Conservation (phyloP, 1,139 yeast species). For the Lodderomyces theae region DNA sequence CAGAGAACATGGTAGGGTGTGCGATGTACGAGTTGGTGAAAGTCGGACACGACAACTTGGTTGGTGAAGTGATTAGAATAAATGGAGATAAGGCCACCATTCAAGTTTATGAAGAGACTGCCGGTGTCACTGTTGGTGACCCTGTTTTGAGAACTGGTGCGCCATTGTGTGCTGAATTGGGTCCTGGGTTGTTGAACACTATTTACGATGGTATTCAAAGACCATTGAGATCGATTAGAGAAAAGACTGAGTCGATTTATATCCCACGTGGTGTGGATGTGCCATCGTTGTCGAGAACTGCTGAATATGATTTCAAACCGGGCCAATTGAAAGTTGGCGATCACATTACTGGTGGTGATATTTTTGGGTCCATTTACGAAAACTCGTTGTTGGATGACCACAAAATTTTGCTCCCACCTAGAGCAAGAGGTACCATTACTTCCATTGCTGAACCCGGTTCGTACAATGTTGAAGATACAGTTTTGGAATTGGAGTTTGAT, state of each 20-base stretch:
- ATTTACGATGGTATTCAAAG: slow-evolving; percentile 99
- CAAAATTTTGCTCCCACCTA: slow-evolving; percentile 92
- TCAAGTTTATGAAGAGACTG: slow-evolving; percentile 98
- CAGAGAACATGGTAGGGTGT: slow-evolving; percentile 98
- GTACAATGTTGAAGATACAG: slow-evolving; percentile 83
- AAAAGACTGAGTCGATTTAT: slow-evolving; percentile 82
- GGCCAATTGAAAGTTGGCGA: slow-evolving; percentile 82
- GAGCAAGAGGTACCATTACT: slow-evolving; percentile 96
- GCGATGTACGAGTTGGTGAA: slow-evolving; percentile 98
- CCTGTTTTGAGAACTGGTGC: slow-evolving; percentile 97
- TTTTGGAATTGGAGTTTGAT: slow-evolving; percentile 91
- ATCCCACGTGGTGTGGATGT: slow-evolving; percentile 99
- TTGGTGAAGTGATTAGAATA: slow-evolving; percentile 97
- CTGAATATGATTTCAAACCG: slow-evolving; percentile 85
- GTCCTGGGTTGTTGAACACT: slow-evolving; percentile 99
- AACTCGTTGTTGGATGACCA: slow-evolving; percentile 90
- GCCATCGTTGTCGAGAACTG: slow-evolving; percentile 82
- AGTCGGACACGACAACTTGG: slow-evolving; percentile 95
- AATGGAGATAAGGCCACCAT: slow-evolving; percentile 95
- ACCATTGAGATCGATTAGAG: slow-evolving; percentile 90
- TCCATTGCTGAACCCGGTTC: slow-evolving; percentile 87
- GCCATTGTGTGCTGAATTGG: slow-evolving; percentile 95
- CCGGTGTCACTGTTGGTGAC: slow-evolving; percentile 98
- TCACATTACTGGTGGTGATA: slow-evolving; percentile 97
- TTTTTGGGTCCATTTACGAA: slow-evolving; percentile 90